Conservation (phyloP, 441 rosid genomes). For the Biscutella laevigata region DNA sequence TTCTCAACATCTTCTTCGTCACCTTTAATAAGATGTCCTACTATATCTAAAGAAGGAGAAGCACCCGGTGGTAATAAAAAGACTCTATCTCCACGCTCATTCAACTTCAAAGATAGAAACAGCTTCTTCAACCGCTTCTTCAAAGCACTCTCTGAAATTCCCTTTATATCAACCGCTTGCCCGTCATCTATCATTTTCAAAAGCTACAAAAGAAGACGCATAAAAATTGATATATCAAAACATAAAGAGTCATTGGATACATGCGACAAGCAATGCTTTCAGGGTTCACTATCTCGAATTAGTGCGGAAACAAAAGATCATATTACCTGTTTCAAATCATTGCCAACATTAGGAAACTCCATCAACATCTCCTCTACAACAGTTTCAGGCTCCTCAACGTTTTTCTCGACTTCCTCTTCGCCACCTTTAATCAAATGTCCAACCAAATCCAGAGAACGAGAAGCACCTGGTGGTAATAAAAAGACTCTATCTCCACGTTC, state of each 20-base stretch:
- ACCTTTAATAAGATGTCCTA: slow-evolving; percentile 49
- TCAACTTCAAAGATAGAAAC: slow-evolving; percentile 51
- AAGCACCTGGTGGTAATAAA: slow-evolving; percentile 36
- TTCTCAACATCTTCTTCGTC: slow-evolving; percentile 30
- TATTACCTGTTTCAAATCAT: slow-evolving; percentile 63
- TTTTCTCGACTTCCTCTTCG: slow-evolving; percentile 30
- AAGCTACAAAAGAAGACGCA: slow-evolving; percentile 35
- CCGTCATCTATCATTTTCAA: slow-evolving; percentile 83
- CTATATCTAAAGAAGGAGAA: slow-evolving; percentile 47
- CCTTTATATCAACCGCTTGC: slow-evolving; percentile 87
- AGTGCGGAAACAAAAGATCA: too few species aligned
- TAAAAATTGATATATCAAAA: not conserved
- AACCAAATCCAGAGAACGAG: slow-evolving; percentile 51
- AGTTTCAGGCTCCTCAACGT: slow-evolving; percentile 33
- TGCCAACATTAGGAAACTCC: slow-evolving; percentile 59
- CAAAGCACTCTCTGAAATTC: slow-evolving; percentile 58
- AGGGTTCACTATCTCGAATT: too few species aligned
- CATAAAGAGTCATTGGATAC: not conserved
- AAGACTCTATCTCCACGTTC: slow-evolving; percentile 67
- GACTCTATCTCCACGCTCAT: slow-evolving; percentile 60
- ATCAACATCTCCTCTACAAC: slow-evolving; percentile 40
- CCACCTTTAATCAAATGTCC: slow-evolving; percentile 46
- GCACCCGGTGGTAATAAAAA: slow-evolving; percentile 44
- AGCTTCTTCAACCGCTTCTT: slow-evolving; percentile 58
- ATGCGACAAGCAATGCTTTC: not conserved